Evolutionary conservation across 306 rosid genomes (phyloP).

Genomic region (Mucuna pruriens): DNA sequence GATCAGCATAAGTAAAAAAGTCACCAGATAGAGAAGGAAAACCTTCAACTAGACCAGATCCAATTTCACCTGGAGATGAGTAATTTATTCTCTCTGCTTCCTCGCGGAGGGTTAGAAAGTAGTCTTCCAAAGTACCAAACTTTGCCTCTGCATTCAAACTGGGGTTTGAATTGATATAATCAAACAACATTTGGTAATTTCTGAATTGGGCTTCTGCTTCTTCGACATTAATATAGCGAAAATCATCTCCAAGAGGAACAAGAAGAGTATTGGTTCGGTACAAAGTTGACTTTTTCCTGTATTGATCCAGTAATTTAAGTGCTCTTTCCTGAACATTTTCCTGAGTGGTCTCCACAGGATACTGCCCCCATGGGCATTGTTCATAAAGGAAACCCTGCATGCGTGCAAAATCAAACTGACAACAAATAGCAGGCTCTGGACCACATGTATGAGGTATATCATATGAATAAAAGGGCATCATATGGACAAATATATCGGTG

Average conservation of each 20-base stretch:
- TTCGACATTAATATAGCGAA: constrained; percentile 74
- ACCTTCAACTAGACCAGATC: constrained; percentile 81
- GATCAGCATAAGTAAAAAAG: constrained; percentile 94
- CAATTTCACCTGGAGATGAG: constrained; percentile 77
- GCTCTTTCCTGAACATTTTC: constrained; percentile 90
- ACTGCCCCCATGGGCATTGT: constrained; percentile 80
- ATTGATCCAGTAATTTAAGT: constrained; percentile 81
- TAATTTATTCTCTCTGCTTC: constrained; percentile 88
- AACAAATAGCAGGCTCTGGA: constrained; percentile 97
- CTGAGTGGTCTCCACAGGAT: constrained; percentile 76
- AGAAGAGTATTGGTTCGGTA: constrained; percentile 96
- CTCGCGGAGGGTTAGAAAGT: constrained; percentile 76
- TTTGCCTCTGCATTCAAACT: constrained; percentile 79
- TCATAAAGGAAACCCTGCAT: constrained; percentile 70
- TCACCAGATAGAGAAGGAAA: constrained; percentile 98
- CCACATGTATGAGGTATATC: constrained; percentile 99
- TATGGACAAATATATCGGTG: constrained; percentile 97
- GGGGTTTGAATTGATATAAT: constrained; percentile 84
- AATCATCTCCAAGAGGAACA: constrained; percentile 98
- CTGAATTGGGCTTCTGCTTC: constrained; percentile 97
- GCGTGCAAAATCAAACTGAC: constrained; percentile 98
- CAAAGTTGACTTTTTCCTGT: constrained; percentile 87
- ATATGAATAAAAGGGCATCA: constrained; percentile 99
- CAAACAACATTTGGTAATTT: constrained; percentile 89
- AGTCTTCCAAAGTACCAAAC: constrained; percentile 96